Evolutionary conservation across 164 flowering plant genomes (phyloP), one percentile per base, ranked within the genome.

Genomic region (Liquidambar formosana): DNA sequence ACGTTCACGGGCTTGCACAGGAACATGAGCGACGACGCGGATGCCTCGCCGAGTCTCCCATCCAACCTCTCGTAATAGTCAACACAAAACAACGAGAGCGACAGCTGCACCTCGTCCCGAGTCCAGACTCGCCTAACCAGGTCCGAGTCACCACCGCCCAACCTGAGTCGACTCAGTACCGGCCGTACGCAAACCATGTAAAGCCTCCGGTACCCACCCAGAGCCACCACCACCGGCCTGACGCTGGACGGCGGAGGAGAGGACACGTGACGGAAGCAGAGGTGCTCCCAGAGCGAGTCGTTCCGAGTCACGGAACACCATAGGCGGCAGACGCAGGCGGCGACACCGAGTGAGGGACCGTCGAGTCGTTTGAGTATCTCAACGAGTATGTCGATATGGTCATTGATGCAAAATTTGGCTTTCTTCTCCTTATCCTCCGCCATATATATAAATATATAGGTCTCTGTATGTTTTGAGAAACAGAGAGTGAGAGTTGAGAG

Each of bases 271-370:
- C 96, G 88, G 76, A 88, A 80, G 76, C 96, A 89, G 65, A 94
- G 84, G 69, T 79, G 80, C 78, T 94, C 98, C 98, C 98, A 94
- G 46, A 92, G 74, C 2, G 90, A 72, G 65, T 94, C 97, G 73
- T 80, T 78, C n/a, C 84, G 81, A 18, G 92, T 71, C 5, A 92
- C 56, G 72, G 85, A 63, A 61, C 84, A 72, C 98, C 98, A 94
- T 18, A 85, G 87, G 9, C 88, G 82, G 79, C 98, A 92, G 11
- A 94, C 98, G 73, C 91, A 88, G 11, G 97, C 87, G 13, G 95
- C 88, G 11, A 78, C 85, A 45, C 89, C 83, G 19, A 94, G 81
- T 0, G 98, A 83, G 1, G 87, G 89, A 43, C 84, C 94, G 81
- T 94, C 97, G 22, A 94, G 81, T 1, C 96, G 79, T 64, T 80